These are phyloP conservation scores for Halenospora varia DNA, from an alignment of 495 filamentous ascomycete genomes.

Conservation along the genomic window DNA sequence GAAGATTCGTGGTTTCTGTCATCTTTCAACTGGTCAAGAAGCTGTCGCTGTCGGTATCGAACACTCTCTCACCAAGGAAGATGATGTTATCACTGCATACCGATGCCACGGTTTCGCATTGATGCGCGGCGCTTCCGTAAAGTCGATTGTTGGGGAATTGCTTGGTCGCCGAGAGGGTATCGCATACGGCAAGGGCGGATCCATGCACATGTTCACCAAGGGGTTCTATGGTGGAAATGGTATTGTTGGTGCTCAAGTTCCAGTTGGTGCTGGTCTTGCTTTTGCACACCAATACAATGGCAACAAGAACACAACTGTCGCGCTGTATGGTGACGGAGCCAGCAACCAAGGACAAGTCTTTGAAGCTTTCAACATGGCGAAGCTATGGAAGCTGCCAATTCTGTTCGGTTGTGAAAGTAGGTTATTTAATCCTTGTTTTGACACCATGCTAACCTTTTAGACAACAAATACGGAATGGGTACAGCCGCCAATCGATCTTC, in stretches of 20 bases:
- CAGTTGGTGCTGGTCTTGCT: constrained; percentile 92
- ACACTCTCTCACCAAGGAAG: constrained; percentile 83
- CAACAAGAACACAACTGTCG: constrained; percentile 77
- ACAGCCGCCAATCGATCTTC: constrained; percentile 91
- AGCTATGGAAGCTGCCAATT: constrained; percentile 93
- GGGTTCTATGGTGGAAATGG: constrained; percentile 98
- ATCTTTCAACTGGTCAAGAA: constrained; percentile 96
- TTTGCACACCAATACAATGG: constrained; percentile 95
- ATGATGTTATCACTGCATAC: constrained; percentile 97
- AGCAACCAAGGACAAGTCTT: constrained; percentile 99
- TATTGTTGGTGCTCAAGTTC: constrained; percentile 98
- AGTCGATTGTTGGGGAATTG: constrained; percentile 94
- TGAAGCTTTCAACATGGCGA: constrained; percentile 99
- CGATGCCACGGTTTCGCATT: constrained; percentile 97
- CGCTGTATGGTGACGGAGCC: constrained; percentile 95
- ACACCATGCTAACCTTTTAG: constrained; percentile 42
- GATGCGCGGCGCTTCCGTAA: constrained; percentile 90
- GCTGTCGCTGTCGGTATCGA: constrained; percentile 96
- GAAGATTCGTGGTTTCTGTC: constrained; percentile 99
- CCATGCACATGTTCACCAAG: constrained; percentile 99
- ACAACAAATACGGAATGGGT: constrained; percentile 99
- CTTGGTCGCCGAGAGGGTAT: constrained; percentile 94
- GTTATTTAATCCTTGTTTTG: constrained; percentile 29
- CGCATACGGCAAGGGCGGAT: constrained; percentile 96
- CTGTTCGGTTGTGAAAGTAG: constrained; percentile 98